Percentiles rank a stretch among this genome's conserved stretches.
These are phyloP conservation scores for Bassia scoparia DNA, from an alignment of 148 eudicot genomes.

Conservation along the genomic window DNA sequence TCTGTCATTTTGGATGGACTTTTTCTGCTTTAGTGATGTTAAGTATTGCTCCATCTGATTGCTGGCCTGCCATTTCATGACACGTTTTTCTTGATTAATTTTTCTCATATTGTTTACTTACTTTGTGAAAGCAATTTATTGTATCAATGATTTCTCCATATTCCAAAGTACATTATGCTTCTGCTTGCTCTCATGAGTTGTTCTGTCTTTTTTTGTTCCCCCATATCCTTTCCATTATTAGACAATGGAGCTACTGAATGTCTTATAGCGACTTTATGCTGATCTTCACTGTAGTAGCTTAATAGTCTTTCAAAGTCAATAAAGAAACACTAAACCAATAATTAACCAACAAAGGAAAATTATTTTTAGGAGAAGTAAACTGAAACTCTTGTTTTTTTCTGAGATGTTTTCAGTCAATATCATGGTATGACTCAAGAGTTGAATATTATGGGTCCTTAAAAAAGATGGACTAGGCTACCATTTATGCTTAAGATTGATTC, in stretches of 20 bases:
- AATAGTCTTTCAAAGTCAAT: too few species aligned
- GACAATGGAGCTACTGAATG: too few species aligned
- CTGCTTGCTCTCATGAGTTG: background rate
- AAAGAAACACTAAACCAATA: background rate
- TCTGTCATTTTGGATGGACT: slow-evolving; percentile 97
- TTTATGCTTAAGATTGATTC: background rate
- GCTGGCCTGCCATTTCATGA: background rate
- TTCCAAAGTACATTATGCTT: too few species aligned
- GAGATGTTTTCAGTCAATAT: background rate
- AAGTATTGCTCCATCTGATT: slow-evolving; percentile 15
- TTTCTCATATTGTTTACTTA: background rate
- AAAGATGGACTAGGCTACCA: background rate
- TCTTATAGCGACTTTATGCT: background rate
- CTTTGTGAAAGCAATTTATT: too few species aligned
- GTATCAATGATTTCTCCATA: too few species aligned
- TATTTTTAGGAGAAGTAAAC: background rate
- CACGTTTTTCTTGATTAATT: background rate
- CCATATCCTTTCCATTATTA: background rate
- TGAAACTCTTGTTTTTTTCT: background rate
- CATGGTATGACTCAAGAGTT: background rate
- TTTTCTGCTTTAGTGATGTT: slow-evolving; percentile 99
- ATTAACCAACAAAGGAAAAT: background rate
- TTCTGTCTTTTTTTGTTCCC: background rate
- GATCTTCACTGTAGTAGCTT: background rate
- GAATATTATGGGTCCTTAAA: background rate